Percentiles rank a stretch among this genome's conserved stretches.
phyloP scores from a whole-genome alignment of 768 basidiomycete species.

The Mycena vitilis region DNA sequence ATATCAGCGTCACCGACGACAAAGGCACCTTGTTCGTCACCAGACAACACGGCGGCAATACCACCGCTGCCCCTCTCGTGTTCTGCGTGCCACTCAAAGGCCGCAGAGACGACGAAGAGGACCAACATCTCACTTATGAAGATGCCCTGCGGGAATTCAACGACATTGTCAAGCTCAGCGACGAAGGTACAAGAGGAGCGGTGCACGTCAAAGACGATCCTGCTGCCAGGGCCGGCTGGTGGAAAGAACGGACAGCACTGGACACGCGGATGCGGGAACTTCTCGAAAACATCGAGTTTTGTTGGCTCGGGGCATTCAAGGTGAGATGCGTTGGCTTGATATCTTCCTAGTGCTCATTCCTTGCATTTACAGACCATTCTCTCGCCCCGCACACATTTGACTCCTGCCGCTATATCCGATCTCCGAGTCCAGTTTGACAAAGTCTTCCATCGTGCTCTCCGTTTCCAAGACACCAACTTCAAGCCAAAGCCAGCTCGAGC shows the following conservation, averaged over 20 bases:
- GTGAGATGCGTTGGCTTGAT: slow-evolving; percentile 52
- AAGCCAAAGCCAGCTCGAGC: slow-evolving; percentile 46
- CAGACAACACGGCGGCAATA: slow-evolving; percentile 70
- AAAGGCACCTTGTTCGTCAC: slow-evolving; percentile 86
- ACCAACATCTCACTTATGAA: slow-evolving; percentile 78
- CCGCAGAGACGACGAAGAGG: slow-evolving; percentile 79
- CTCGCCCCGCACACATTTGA: slow-evolving; percentile 56
- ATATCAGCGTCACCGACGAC: slow-evolving; percentile 86
- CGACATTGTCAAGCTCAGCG: slow-evolving; percentile 84
- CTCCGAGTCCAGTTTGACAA: slow-evolving; percentile 79
- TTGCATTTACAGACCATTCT: slow-evolving; percentile 67
- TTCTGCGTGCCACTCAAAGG: slow-evolving; percentile 93
- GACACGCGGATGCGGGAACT: slow-evolving; percentile 81
- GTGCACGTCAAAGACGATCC: slow-evolving; percentile 76
- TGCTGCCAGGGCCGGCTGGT: slow-evolving; percentile 82
- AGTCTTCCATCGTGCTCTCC: slow-evolving; percentile 76
- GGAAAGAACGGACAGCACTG: slow-evolving; percentile 82
- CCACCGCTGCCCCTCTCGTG: slow-evolving; percentile 67
- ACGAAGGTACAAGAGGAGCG: slow-evolving; percentile 80
- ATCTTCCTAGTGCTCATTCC: slow-evolving; percentile 11
- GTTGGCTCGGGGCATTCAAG: slow-evolving; percentile 98
- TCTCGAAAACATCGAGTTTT: slow-evolving; percentile 89
- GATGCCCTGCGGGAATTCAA: slow-evolving; percentile 78
- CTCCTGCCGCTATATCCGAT: slow-evolving; percentile 59
- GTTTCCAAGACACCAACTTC: slow-evolving; percentile 71